A percentile compares a stretch with the other conserved stretches of the same genome.
phyloP scores from a whole-genome alignment of 202 grass and related monocot genomes.

The Panicum virgatum region DNA sequence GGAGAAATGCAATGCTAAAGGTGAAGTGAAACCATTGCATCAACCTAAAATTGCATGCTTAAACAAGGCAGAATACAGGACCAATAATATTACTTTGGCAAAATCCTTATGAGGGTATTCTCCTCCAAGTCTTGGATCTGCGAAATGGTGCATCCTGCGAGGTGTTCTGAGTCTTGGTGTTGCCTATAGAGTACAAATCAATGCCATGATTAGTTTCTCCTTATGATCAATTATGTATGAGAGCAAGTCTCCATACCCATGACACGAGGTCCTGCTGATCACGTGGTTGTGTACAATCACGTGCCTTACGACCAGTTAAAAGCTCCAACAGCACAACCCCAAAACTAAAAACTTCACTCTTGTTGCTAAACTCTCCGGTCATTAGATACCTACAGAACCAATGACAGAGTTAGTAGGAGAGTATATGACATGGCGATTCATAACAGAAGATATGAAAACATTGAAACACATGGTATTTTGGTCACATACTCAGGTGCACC shows the following conservation, averaged over 20 bases:
- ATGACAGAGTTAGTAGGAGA: background rate
- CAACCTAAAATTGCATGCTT: too few relatives aligned
- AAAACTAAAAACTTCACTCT: slow-evolving; percentile 28
- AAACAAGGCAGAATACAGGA: background rate
- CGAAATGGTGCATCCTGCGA: background rate
- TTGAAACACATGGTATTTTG: background rate
- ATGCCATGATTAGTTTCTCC: background rate
- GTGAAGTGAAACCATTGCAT: too few relatives aligned
- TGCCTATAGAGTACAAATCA: slow-evolving; percentile 1
- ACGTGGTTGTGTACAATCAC: background rate
- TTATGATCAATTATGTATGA: background rate
- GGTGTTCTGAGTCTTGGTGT: background rate
- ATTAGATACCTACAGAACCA: background rate
- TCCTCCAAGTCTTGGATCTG: slow-evolving; percentile 14
- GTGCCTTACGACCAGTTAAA: slow-evolving; percentile 14
- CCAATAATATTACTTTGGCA: slow-evolving; percentile 3
- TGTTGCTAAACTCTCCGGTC: background rate
- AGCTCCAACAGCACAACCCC: slow-evolving; percentile 38
- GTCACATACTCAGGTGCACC: background rate
- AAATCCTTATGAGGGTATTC: slow-evolving; percentile 10
- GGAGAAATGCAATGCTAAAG: too few relatives aligned
- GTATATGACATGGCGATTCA: background rate
- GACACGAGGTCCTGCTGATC: background rate
- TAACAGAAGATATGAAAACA: background rate
- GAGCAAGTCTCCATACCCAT: slow-evolving; percentile 13